phyloP scores from a whole-genome alignment of 257 asterid species.

The Solanum verrucosum region DNA sequence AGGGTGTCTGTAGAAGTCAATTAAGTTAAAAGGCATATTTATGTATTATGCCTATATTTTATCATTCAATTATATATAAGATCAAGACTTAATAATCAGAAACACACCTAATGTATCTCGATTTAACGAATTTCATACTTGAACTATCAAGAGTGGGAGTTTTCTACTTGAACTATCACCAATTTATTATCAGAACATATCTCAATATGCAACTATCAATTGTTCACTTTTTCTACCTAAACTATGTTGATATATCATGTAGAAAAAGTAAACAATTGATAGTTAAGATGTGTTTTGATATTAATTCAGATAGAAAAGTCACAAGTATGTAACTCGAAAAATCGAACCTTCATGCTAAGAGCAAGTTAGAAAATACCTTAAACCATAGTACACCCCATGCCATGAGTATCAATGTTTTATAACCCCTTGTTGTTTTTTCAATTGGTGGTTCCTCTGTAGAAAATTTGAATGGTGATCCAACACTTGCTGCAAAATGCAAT shows the following conservation, averaged over 20 bases:
- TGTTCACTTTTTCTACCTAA: too few species aligned
- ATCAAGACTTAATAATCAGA: not conserved
- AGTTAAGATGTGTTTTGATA: not conserved
- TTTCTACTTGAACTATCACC: not conserved
- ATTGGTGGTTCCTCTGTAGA: not conserved
- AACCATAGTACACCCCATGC: conserved; percentile 7
- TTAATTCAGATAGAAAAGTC: too few species aligned
- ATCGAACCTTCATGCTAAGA: not conserved
- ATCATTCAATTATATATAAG: not conserved
- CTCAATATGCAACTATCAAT: not conserved
- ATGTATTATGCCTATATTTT: too few species aligned
- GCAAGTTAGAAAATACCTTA: not conserved
- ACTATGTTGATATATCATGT: not conserved
- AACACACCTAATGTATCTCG: not conserved
- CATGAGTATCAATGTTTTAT: not conserved
- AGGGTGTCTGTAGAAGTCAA: too few species aligned
- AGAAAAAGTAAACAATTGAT: not conserved
- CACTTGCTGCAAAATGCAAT: not conserved
- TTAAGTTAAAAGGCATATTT: too few species aligned
- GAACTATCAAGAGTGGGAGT: not conserved
- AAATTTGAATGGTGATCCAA: not conserved
- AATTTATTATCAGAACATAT: not conserved
- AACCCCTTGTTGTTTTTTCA: not conserved
- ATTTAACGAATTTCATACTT: not conserved
- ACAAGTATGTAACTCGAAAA: too few species aligned